A percentile compares a stretch with the other conserved stretches of the same genome.
These are phyloP conservation scores for Rhizopus microsporus DNA, from an alignment of 371 early-diverging fungal species.

Conservation along the genomic window DNA sequence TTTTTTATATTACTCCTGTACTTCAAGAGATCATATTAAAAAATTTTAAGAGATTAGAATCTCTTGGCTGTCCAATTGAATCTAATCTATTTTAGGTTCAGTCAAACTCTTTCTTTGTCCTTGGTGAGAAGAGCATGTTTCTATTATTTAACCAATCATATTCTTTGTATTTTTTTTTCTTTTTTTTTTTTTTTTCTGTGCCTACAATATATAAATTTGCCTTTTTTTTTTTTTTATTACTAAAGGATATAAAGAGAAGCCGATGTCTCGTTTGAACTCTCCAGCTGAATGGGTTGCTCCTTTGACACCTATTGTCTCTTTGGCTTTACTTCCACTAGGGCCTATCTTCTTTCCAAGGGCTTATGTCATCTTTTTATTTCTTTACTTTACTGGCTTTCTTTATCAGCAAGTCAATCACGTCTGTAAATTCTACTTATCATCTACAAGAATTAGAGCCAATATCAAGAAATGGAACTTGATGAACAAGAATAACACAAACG, in stretches of 20 bases:
- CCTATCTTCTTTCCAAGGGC: conserved; percentile 46
- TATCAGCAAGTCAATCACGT: conserved; percentile 51
- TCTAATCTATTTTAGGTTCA: not conserved
- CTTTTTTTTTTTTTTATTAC: conserved; percentile 10
- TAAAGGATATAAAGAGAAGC: not conserved
- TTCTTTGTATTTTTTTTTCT: not conserved
- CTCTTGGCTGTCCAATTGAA: no score
- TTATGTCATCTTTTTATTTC: conserved; percentile 42
- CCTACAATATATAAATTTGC: conserved; percentile 3
- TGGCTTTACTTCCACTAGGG: conserved; percentile 42
- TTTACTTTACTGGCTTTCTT: conserved; percentile 44
- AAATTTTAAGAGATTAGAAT: no score
- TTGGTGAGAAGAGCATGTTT: not conserved
- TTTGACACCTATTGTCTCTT: conserved; percentile 39
- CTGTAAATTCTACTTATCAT: conserved; percentile 45
- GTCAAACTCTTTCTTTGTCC: not conserved
- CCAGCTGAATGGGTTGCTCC: conserved; percentile 57
- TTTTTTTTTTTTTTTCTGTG: conserved; percentile 5
- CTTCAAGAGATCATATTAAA: no score
- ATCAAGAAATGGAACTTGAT: conserved; percentile 35
- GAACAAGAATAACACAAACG: conserved; percentile 8
- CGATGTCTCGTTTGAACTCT: conserved; percentile 29
- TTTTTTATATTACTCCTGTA: not conserved
- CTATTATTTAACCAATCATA: not conserved
- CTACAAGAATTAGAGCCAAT: conserved; percentile 32